A percentile compares a stretch with the other conserved stretches of the same genome.
Evolutionary conservation across 73 alveolate species (phyloP).

Genomic region (Paramecium tetraurelia): DNA sequence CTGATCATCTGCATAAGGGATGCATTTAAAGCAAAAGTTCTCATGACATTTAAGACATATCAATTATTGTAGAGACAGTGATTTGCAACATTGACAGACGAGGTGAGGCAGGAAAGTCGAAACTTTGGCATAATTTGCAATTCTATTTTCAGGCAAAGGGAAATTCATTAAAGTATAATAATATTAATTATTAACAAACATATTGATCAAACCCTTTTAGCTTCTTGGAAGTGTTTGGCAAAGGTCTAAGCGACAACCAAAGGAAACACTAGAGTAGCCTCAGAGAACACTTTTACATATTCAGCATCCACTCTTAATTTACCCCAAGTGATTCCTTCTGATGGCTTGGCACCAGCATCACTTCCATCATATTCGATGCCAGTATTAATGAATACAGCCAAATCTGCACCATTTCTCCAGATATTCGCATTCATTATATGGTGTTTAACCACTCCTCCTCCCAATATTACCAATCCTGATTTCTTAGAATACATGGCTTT

Average conservation of each 20-base stretch:
- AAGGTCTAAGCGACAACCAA: conserved; percentile 94
- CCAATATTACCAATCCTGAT: conserved; percentile 93
- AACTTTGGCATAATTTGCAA: conserved; percentile 32
- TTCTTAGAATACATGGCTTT: conserved; percentile 89
- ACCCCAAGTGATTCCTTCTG: conserved; percentile 99
- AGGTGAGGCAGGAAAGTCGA: not conserved
- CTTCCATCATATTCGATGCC: conserved; percentile 93
- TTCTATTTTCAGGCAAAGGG: conserved; percentile 51
- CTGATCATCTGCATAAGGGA: conserved; percentile 16
- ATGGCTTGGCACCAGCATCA: conserved; percentile 99
- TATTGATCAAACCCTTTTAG: conserved; percentile 48
- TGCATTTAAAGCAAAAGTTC: conserved; percentile 37
- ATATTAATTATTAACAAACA: not conserved
- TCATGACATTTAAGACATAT: conserved; percentile 38
- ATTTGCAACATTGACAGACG: not conserved
- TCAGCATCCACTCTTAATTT: conserved; percentile 81
- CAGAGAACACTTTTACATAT: conserved; percentile 91
- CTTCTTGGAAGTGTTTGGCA: conserved; percentile 85
- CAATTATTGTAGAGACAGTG: conserved; percentile 8
- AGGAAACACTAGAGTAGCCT: conserved; percentile 92
- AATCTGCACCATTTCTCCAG: conserved; percentile 98
- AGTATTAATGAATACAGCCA: conserved; percentile 96
- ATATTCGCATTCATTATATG: conserved; percentile 91
- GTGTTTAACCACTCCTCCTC: conserved; percentile 96
- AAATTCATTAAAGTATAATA: not conserved